Evolutionary conservation across 257 asterid genomes (phyloP).

Genomic region (Leonotis leonurus): DNA sequence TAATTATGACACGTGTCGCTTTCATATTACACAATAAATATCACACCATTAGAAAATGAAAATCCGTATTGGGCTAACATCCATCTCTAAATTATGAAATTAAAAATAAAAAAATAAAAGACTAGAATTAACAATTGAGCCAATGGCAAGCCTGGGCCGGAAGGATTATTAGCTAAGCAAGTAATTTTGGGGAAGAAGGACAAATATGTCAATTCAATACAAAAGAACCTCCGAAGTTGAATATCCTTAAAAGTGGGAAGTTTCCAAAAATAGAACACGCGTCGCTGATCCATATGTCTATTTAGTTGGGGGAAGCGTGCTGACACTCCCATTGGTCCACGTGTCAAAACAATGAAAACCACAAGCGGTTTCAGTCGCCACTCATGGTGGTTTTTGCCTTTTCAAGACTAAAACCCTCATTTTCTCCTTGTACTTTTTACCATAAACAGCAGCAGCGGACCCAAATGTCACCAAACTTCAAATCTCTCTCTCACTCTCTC

Average conservation of each 20-base stretch:
- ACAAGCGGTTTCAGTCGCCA: not conserved
- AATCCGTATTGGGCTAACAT: too few relatives aligned
- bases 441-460: conserved; percentile 1
- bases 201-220: conserved; percentile 12
- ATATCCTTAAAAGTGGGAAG: conserved; percentile 6
- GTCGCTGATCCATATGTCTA: conserved; percentile 13
- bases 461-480: not conserved
- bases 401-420: not conserved
- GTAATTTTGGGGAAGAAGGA: not conserved
- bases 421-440: not conserved
- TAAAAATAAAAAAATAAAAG: too few relatives aligned
- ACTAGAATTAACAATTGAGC: too few relatives aligned
- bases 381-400: not conserved
- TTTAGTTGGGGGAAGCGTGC: not conserved
- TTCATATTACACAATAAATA: too few relatives aligned
- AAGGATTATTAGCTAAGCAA: too few relatives aligned
- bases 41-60: too few relatives aligned
- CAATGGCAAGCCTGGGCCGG: too few relatives aligned
- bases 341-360: not conserved
- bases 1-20: too few relatives aligned
- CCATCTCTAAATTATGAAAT: too few relatives aligned
- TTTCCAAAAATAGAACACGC: conserved; percentile 3
- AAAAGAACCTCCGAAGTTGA: too few relatives aligned
- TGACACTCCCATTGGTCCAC: conserved; percentile 17
- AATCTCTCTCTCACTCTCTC: not conserved